Conservation (phyloP, 441 rosid genomes). For the Melastoma candidum region DNA sequence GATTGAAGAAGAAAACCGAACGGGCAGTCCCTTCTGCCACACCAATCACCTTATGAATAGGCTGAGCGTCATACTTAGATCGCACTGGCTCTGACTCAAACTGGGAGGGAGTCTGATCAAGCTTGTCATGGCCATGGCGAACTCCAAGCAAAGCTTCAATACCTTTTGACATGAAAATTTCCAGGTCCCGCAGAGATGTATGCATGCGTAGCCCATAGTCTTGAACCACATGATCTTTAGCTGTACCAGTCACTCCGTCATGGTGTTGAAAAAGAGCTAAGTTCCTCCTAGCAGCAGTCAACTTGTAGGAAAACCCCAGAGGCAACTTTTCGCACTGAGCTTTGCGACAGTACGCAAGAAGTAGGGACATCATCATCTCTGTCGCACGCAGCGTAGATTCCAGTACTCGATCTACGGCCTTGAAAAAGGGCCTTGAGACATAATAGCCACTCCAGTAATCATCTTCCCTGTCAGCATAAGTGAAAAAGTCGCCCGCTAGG, state of each 20-base stretch:
- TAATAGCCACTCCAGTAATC: slow-evolving; percentile 99
- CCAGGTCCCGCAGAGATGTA: slow-evolving; percentile 83
- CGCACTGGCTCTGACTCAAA: slow-evolving; percentile 78
- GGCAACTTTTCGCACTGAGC: slow-evolving; percentile 81
- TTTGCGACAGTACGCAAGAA: slow-evolving; percentile 84
- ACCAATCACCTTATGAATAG: slow-evolving; percentile 56
- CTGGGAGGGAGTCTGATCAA: slow-evolving; percentile 61
- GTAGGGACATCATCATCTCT: slow-evolving; percentile 80
- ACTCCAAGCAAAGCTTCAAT: slow-evolving; percentile 76
- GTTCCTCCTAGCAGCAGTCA: slow-evolving; percentile 93
- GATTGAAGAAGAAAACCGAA: slow-evolving; percentile 70
- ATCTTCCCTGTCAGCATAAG: slow-evolving; percentile 84
- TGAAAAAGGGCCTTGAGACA: slow-evolving; percentile 94
- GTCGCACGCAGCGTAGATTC: slow-evolving; percentile 89
- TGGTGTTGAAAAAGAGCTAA: slow-evolving; percentile 99
- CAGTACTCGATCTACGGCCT: slow-evolving; percentile 92
- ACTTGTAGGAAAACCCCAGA: slow-evolving; percentile 61
- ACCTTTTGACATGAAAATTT: slow-evolving; percentile 93
- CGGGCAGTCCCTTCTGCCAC: slow-evolving; percentile 73
- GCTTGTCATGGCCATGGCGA: slow-evolving; percentile 74
- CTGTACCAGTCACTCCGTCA: slow-evolving; percentile 97
- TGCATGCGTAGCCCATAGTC: slow-evolving; percentile 94
- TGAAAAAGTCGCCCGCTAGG: slow-evolving; percentile 92
- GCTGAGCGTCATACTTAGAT: slow-evolving; percentile 75
- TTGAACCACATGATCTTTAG: slow-evolving; percentile 85